Conservation (phyloP, 1,284 basidiomycete species). For the Marasmius oreades region DNA sequence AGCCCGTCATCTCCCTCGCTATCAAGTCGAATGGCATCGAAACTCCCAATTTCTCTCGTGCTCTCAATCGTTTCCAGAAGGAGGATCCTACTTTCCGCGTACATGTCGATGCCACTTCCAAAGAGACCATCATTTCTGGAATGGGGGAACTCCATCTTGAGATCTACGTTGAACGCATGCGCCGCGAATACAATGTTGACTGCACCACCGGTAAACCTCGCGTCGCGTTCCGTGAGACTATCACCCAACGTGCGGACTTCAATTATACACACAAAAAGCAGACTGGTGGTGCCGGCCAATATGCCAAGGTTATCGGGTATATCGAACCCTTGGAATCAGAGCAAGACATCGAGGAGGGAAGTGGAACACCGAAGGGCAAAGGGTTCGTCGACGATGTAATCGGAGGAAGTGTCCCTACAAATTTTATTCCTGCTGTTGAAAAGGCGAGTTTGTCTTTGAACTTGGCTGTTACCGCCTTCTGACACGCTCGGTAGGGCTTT, state of each 20-base stretch:
- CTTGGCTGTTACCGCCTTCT: neutral
- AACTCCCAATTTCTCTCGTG: constrained; percentile 94
- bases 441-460: constrained; percentile 58
- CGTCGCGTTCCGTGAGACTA: constrained; percentile 96
- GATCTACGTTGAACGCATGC: constrained; percentile 99
- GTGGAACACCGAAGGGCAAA: constrained; percentile 79
- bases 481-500: constrained; percentile 68
- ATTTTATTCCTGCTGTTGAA: constrained; percentile 94
- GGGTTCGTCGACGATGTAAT: constrained; percentile 90
- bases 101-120: constrained; percentile 90
- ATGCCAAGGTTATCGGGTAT: constrained; percentile 87
- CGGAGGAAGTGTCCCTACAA: constrained; percentile 88
- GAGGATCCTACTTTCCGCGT: constrained; percentile 99
- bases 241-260: constrained; percentile 81
- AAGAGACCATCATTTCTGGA: constrained; percentile 99
- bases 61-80: constrained; percentile 97
- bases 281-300: constrained; percentile 96
- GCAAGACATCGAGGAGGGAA: constrained; percentile 26
- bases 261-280: constrained; percentile 98
- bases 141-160: constrained; percentile 99
- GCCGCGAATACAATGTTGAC: constrained; percentile 93
- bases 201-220: constrained; percentile 95
- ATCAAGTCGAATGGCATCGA: constrained; percentile 92
- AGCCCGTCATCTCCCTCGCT: constrained; percentile 95
- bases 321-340: constrained; percentile 90